Evolutionary conservation across 176 grass and related monocot genomes (phyloP), one percentile per base, ranked within the genome.

Genomic region (Musa acuminata): DNA sequence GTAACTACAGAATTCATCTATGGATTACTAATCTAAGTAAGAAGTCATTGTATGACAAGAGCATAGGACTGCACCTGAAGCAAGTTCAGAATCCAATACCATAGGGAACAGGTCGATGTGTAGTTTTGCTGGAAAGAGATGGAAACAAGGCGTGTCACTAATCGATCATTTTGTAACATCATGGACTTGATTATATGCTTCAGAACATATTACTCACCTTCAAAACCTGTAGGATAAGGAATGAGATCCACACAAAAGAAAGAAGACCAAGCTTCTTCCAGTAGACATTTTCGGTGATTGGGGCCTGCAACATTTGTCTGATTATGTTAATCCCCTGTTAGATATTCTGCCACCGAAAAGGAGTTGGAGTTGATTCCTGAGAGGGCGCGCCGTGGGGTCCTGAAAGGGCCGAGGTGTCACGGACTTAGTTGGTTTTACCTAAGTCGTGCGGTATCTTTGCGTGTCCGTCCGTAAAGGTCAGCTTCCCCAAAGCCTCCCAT

Each of bases 231-330:
- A 77, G 75, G 9, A 64, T 23, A 51, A 77, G 75, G n/a, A n/a
- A n/a, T n/a, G n/a, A n/a, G n/a, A n/a, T n/a, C n/a, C n/a, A n/a
- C n/a, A n/a, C n/a, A n/a, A 64, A 77, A 49, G 48, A 48, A 16
- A 77, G 75, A 51, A 77, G 75, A 20, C 75, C 75, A 52, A 77
- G 60, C 48, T 77, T 60, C 75, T 77, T 77, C 75, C 75, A 65
- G 75, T 12, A 64, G 11, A 77, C 75, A 65, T 77, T 77, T 64
- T 77, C 58, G 8, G 65, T 50, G 60, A 77, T 7, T 52, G 75
- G 13, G 12, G 52, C 75, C 75, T 77, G 75, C 43, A 52, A 65
- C 22, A 8, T 23, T 27, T n/a, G 11, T 21, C 3, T 65, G 11
- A 4, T 11, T 22, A 22, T 51, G 8, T 77, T 51, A 52, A 9